These are phyloP conservation scores for Draba incana DNA, from an alignment of 345 rosid species.

Conservation along the genomic window DNA sequence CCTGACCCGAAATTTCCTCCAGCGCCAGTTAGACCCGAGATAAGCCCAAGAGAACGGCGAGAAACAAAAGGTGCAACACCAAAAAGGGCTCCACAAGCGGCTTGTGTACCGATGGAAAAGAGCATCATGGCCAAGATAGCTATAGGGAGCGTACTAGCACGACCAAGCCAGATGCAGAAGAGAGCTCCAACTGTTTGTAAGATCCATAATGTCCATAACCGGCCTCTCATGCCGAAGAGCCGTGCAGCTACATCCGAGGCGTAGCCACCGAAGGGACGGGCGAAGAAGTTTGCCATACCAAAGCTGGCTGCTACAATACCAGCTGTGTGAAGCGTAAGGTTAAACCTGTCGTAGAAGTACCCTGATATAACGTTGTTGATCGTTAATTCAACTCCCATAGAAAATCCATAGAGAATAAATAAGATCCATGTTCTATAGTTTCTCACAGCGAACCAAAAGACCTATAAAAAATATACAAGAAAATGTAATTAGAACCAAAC, in stretches of 20 bases:
- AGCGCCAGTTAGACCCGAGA: slow-evolving; percentile 75
- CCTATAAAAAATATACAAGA: slow-evolving; percentile 39
- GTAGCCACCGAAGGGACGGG: slow-evolving; percentile 82
- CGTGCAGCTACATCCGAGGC: slow-evolving; percentile 66
- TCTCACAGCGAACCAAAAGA: slow-evolving; percentile 63
- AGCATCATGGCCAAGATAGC: slow-evolving; percentile 78
- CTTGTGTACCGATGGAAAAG: slow-evolving; percentile 77
- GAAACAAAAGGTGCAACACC: slow-evolving; percentile 83
- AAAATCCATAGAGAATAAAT: slow-evolving; percentile 67
- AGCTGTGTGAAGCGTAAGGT: slow-evolving; percentile 71
- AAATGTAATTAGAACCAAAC: not conserved
- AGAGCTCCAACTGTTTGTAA: slow-evolving; percentile 77
- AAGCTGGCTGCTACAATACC: slow-evolving; percentile 78
- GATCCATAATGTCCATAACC: slow-evolving; percentile 75
- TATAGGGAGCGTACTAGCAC: slow-evolving; percentile 67
- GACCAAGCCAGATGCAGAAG: slow-evolving; percentile 83
- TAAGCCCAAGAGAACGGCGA: slow-evolving; percentile 70
- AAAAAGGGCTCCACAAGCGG: slow-evolving; percentile 86
- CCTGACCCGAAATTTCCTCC: slow-evolving; percentile 89
- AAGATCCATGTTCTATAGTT: slow-evolving; percentile 85
- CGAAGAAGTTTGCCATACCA: slow-evolving; percentile 78
- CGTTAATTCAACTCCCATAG: slow-evolving; percentile 75
- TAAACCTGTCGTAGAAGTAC: slow-evolving; percentile 72
- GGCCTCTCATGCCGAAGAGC: slow-evolving; percentile 80
- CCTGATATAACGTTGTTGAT: slow-evolving; percentile 70